Evolutionary conservation across 2,329 filamentous ascomycete genomes (phyloP), one percentile per base, ranked within the genome.

Genomic region (Ophiocordyceps polyrhachis-furcata): DNA sequence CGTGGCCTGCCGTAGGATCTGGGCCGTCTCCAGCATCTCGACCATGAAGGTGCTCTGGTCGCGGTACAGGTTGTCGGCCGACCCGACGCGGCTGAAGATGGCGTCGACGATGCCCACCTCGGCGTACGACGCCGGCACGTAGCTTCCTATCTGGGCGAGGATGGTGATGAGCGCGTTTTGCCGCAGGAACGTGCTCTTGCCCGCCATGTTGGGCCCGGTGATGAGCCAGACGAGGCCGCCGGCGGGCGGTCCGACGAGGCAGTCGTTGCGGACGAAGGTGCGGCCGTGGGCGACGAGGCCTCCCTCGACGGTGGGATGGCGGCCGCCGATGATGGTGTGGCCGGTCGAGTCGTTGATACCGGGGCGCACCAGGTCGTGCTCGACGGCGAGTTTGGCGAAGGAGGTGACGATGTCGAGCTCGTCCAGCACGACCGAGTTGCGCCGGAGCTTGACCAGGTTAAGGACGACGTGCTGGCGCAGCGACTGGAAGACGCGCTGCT

Each of bases 31-130:
- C 2, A 95, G 73, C 91, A 98, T 98, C 65, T 98, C 91, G 1
- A 96, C 86, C 91, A 98, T 96, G 62, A 98, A 98, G 0, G 93
- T 98, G 44, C 86, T 94, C 61, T 96, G 88, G 64, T 94, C 83
- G 43, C 79, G 76, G 65, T 83, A 95, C n/a, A 98, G 70, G 58
- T 94, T 89, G 60, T 98, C 93, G 2, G 89, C 91, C 1, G 87
- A 93, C 2, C 91, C 91, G 20, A 93, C 82, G 57, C 91, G 83
- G 57, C 82, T 91, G 66, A 93, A 96, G 45, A 98, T 81, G 55
- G 89, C 86, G 63, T 98, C 91, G n/a, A 95, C 87, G 40, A 98
- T 70, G 1, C 89, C 88, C 23, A 98, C 71, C 53, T 85, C 78
- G 4, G 86, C 89, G 58, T 85, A 83, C 21, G 81, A 74, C 0